Conservation (phyloP, 192 early-diverging fungal species). For the Rhizoclosmatium globosum region DNA sequence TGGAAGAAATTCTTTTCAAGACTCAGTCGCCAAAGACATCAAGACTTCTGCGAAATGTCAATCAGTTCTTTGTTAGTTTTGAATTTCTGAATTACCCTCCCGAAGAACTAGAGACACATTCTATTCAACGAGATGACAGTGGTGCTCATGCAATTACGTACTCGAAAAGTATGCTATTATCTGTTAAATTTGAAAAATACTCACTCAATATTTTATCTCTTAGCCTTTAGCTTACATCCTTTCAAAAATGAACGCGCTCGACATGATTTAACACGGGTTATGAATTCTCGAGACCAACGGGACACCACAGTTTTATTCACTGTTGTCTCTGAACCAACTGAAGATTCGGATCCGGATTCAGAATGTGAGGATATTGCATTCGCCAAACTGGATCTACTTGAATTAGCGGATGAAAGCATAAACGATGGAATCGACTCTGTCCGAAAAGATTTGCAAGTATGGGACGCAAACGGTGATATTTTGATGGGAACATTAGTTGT, state of each 20-base stretch:
- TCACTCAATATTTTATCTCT: background rate
- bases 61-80: slow-evolving; percentile 50
- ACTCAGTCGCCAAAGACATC: slow-evolving; percentile 10
- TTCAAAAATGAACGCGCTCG: slow-evolving; percentile 29
- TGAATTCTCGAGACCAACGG: slow-evolving; percentile 16
- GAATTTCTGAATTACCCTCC: slow-evolving; percentile 45
- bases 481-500: slow-evolving; percentile 29
- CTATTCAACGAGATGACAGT: slow-evolving; percentile 27
- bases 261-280: background rate
- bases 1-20: slow-evolving; percentile 27
- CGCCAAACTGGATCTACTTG: slow-evolving; percentile 25
- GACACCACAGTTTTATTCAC: slow-evolving; percentile 27
- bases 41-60: slow-evolving; percentile 19
- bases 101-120: slow-evolving; percentile 48
- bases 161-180: slow-evolving; percentile 24
- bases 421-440: background rate
- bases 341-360: slow-evolving; percentile 17
- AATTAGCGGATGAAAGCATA: background rate
- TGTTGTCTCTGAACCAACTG: slow-evolving; percentile 34
- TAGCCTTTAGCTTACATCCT: slow-evolving; percentile 27
- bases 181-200: background rate
- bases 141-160: slow-evolving; percentile 13
- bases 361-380: slow-evolving; percentile 35
- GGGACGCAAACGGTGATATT: slow-evolving; percentile 35
- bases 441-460: slow-evolving; percentile 22